Conservation (phyloP, 1,284 basidiomycete species). For the Ceratobasidium sp. region DNA sequence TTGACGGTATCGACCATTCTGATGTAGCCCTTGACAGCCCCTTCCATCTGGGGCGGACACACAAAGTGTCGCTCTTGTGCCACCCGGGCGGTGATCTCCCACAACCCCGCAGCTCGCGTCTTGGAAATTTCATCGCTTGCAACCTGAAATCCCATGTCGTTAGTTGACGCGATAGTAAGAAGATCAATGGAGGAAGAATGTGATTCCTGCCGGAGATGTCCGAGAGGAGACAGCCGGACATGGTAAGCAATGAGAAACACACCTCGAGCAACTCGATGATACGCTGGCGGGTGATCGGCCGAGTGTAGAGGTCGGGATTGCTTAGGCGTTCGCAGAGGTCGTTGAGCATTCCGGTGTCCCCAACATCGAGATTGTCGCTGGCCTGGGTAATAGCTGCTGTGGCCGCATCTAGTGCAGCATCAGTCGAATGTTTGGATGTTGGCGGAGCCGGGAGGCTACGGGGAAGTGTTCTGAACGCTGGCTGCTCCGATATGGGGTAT, state of each 20-base stretch:
- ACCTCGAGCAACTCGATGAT: slow-evolving; percentile 36
- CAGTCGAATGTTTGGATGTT: slow-evolving; percentile 19
- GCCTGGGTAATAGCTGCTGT: slow-evolving; percentile 35
- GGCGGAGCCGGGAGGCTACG: slow-evolving; percentile 27
- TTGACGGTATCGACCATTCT: slow-evolving; percentile 33
- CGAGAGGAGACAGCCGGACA: neutral
- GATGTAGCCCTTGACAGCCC: slow-evolving; percentile 32
- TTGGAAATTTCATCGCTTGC: slow-evolving; percentile 33
- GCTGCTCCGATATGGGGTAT: neutral
- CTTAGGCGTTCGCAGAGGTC: slow-evolving; percentile 29
- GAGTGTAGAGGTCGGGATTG: slow-evolving; percentile 32
- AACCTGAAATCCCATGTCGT: neutral
- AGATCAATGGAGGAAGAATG: neutral
- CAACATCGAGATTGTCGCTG: slow-evolving; percentile 17
- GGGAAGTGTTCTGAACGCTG: slow-evolving; percentile 3
- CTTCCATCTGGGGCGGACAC: slow-evolving; percentile 33
- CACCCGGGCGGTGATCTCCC: slow-evolving; percentile 34
- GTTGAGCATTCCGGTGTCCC: slow-evolving; percentile 19
- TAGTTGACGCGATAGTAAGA: neutral
- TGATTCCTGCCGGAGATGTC: neutral
- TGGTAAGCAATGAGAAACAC: neutral
- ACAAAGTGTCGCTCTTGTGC: slow-evolving; percentile 35
- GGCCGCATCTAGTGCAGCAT: slow-evolving; percentile 32
- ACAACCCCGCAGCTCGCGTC: slow-evolving; percentile 32
- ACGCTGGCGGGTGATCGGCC: slow-evolving; percentile 28